Conservation (phyloP, 768 basidiomycete genomes). For the Nevesoporus exiguus region DNA sequence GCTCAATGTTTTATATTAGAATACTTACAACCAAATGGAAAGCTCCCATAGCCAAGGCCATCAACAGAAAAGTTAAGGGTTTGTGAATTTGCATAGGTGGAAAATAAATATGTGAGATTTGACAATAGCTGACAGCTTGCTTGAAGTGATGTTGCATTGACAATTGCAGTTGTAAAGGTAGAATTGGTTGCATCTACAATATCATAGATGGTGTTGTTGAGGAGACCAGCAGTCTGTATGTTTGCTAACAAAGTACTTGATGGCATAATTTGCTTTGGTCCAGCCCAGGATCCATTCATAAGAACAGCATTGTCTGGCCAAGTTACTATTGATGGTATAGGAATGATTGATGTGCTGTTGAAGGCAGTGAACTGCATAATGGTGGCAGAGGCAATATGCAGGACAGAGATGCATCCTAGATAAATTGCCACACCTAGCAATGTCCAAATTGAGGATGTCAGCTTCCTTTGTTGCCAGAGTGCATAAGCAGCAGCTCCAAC, state of each 20-base stretch:
- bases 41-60: background rate
- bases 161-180: background rate
- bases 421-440: slow-evolving; percentile 15
- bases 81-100: no score
- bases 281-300: background rate
- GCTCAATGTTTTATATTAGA: no score
- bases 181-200: background rate
- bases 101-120: slow-evolving; percentile 2
- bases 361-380: slow-evolving; percentile 18
- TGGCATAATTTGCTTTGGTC: background rate
- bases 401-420: slow-evolving; percentile 13
- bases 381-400: slow-evolving; percentile 21
- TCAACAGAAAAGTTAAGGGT: background rate
- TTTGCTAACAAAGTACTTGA: background rate
- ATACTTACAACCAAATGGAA: no score
- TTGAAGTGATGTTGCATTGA: background rate
- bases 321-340: background rate
- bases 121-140: background rate
- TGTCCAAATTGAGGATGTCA: slow-evolving; percentile 9
- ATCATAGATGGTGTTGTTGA: background rate
- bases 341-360: background rate
- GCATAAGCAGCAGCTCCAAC: slow-evolving; percentile 16
- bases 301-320: slow-evolving; percentile 9
- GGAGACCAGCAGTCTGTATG: slow-evolving; percentile 3
- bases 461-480: slow-evolving; percentile 16